Evolutionary conservation across 2,329 filamentous ascomycete genomes (phyloP), one percentile per base, ranked within the genome.

Genomic region (Aspergillus hortae): DNA sequence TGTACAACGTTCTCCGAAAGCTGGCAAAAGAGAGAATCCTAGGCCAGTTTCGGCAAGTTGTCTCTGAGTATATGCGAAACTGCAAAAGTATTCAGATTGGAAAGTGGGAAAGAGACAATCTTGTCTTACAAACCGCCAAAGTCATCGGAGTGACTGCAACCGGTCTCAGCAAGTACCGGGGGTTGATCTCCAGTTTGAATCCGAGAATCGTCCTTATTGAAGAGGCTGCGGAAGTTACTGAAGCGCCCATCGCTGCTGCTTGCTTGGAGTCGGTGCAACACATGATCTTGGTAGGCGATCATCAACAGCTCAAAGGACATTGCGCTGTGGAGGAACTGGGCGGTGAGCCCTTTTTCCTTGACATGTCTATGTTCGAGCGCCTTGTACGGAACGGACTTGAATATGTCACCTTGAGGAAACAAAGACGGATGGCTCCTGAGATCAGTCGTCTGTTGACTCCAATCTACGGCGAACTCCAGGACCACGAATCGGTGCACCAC

Each of bases 291-390:
- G 83, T 95, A 0, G 90, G 90, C 1, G 90, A 95, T 62, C 90
- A 95, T 59, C 82, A 89, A 67, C 90, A 95, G 63, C 76, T 95
- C 2, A 82, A 85, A 9, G 89, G 69, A 7, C 82, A 85, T 43
- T 88, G 85, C 51, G 80, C 87, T 42, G 76, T 88, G 1, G 73
- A 71, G 2, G 78, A 80, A 1, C 78, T 91, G 1, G 80, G 80
- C 33, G 70, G 74, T 0, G 67, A 78, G 0, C 87, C 87, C 0
- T 90, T 81, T 65, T 79, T 82, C 56, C 76, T 94, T 33, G 83
- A 88, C 30, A 72, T 90, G 0, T 94, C 89, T 0, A 79, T 95
- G 61, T 95, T 95, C 60, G 88, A 95, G 70, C 80, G 90, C 1
- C 76, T 95, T 12, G 80, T 94, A n/a, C 74, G 78, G 4, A 83